phyloP scores from a whole-genome alignment of 2,329 filamentous ascomycete species.

The Epichloe hybrida region DNA sequence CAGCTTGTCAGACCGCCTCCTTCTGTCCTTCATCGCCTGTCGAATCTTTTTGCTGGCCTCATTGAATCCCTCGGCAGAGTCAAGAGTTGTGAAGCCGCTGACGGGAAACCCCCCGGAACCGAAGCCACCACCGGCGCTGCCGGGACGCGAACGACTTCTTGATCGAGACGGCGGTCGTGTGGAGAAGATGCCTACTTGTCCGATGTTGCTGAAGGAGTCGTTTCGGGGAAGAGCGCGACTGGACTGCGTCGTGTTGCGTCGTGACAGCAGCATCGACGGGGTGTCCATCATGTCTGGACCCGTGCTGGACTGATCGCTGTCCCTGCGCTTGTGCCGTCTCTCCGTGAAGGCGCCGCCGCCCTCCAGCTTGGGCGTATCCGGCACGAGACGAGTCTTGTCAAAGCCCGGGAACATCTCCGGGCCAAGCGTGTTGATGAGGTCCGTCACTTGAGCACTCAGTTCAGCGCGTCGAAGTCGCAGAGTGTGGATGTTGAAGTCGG shows the following conservation, averaged over 20 bases:
- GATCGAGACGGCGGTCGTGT: slow-evolving; percentile 75
- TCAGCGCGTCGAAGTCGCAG: slow-evolving; percentile 59
- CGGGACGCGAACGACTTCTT: slow-evolving; percentile 54
- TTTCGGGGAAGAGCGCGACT: slow-evolving; percentile 58
- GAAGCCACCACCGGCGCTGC: slow-evolving; percentile 51
- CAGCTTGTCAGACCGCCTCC: slow-evolving; percentile 37
- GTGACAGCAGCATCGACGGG: slow-evolving; percentile 26
- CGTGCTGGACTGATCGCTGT: slow-evolving; percentile 35
- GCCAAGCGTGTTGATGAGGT: slow-evolving; percentile 87
- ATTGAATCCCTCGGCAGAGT: slow-evolving; percentile 59
- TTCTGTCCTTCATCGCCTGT: slow-evolving; percentile 60
- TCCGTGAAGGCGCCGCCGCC: slow-evolving; percentile 16
- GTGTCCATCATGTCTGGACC: slow-evolving; percentile 22
- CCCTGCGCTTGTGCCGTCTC: slow-evolving; percentile 22
- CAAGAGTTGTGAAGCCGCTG: slow-evolving; percentile 53
- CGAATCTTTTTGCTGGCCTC: slow-evolving; percentile 76
- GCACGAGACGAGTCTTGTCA: slow-evolving; percentile 58
- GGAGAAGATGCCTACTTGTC: slow-evolving; percentile 78
- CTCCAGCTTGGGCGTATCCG: slow-evolving; percentile 34
- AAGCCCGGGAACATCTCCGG: slow-evolving; percentile 98
- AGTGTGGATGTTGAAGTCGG: slow-evolving; percentile 69
- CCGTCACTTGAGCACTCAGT: slow-evolving; percentile 70
- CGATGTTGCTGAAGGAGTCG: slow-evolving; percentile 87
- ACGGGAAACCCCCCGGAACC: slow-evolving; percentile 51
- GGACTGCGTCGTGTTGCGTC: slow-evolving; percentile 39